Conservation (phyloP, 2,329 filamentous ascomycete species). For the Paracamarosporium sp. region DNA sequence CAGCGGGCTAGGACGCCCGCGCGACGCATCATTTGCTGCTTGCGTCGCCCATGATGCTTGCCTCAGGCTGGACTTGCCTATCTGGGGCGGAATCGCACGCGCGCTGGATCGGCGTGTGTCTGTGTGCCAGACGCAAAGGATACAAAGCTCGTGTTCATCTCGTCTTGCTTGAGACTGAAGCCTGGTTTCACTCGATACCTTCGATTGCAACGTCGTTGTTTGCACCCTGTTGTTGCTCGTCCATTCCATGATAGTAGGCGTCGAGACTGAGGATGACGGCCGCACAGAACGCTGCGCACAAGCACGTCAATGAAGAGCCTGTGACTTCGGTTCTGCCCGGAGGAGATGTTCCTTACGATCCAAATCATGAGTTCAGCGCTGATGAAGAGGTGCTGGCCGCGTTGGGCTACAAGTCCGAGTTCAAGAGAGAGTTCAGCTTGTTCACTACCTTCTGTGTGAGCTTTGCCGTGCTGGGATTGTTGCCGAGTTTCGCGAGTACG, state of each 20-base stretch:
- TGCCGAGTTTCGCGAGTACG: conserved; percentile 75
- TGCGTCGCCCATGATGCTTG: background rate
- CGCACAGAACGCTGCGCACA: conserved; percentile 20
- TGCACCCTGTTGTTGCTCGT: no score
- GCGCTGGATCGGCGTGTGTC: background rate
- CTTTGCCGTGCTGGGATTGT: conserved; percentile 73
- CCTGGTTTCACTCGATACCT: background rate
- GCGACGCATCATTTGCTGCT: background rate
- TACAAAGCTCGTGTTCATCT: no score
- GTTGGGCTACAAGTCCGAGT: conserved; percentile 68
- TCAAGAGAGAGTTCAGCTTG: conserved; percentile 74
- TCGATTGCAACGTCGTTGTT: background rate
- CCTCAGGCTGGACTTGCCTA: background rate
- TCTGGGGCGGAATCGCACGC: background rate
- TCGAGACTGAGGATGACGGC: conserved; percentile 13
- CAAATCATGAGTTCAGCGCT: conserved; percentile 52
- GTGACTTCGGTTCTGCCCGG: conserved; percentile 60
- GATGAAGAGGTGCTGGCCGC: conserved; percentile 69
- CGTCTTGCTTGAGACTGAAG: no score
- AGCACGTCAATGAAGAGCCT: conserved; percentile 53
- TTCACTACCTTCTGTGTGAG: conserved; percentile 79
- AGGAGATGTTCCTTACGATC: conserved; percentile 57
- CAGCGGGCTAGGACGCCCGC: background rate
- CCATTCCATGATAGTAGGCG: background rate
- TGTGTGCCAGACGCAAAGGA: background rate